Percentiles rank a stretch among this genome's conserved stretches.
These are phyloP conservation scores for Diplogelasinospora grovesii DNA, from an alignment of 495 filamentous ascomycete species.

Conservation along the genomic window DNA sequence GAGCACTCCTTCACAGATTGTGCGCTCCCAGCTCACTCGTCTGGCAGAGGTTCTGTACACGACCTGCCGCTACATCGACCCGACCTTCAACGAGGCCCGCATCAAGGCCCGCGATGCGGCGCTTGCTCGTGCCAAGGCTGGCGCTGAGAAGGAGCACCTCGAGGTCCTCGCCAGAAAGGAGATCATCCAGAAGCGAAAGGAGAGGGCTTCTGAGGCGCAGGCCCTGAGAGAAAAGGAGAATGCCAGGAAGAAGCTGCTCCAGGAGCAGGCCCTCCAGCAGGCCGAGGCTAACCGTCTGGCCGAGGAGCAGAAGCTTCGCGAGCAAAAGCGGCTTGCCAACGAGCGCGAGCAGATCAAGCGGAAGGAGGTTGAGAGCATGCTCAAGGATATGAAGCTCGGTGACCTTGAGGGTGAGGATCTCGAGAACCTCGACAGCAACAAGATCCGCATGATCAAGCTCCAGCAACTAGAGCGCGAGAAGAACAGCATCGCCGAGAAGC, in stretches of 20 bases:
- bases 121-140: constrained; percentile 70
- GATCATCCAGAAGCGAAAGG: constrained; percentile 93
- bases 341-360: constrained; percentile 88
- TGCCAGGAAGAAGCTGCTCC: constrained; percentile 72
- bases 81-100: constrained; percentile 72
- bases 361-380: constrained; percentile 90
- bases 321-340: constrained; percentile 78
- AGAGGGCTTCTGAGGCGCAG: constrained; percentile 75
- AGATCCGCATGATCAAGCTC: constrained; percentile 87
- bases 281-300: constrained; percentile 80
- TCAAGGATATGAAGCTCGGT: constrained; percentile 86
- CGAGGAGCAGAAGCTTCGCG: constrained; percentile 85
- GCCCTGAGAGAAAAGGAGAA: constrained; percentile 89
- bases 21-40: constrained; percentile 86
- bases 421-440: constrained; percentile 79
- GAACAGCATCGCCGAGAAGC: constrained; percentile 81
- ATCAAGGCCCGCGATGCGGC: constrained; percentile 73
- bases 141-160: constrained; percentile 83
- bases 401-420: constrained; percentile 70
- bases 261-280: constrained; percentile 77
- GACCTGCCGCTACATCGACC: constrained; percentile 92
- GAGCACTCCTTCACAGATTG: constrained; percentile 96
- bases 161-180: constrained; percentile 84
- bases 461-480: constrained; percentile 96
- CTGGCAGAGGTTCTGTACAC: constrained; percentile 86